Percentiles rank a stretch among this genome's conserved stretches.
These are phyloP conservation scores for Heliosperma pusillum DNA, from an alignment of 148 eudicot genomes.

Conservation along the genomic window DNA sequence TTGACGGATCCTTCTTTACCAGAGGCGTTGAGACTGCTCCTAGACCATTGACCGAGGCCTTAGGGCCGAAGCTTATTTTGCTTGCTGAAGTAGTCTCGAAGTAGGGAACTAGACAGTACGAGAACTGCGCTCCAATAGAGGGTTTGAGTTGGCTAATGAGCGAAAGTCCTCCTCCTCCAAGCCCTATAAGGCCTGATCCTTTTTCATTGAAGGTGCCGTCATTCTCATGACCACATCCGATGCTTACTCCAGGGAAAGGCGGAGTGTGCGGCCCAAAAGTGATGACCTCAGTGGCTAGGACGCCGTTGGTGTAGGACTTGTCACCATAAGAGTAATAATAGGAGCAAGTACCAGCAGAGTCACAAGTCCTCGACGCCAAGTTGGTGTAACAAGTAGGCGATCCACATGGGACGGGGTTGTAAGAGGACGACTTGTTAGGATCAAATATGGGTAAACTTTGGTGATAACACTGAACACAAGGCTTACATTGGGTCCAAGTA, in stretches of 20 bases:
- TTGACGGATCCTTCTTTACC: conserved; percentile 9
- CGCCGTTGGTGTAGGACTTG: conserved; percentile 27
- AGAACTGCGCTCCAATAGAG: conserved; percentile 39
- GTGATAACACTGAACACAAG: conserved; percentile 36
- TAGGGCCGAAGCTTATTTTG: conserved; percentile 35
- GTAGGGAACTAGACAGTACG: conserved; percentile 40
- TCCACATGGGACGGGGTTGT: conserved; percentile 26
- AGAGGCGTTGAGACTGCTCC: conserved; percentile 40
- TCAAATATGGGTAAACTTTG: conserved; percentile 36
- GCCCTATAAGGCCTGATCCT: conserved; percentile 47
- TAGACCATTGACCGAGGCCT: conserved; percentile 27
- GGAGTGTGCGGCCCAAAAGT: conserved; percentile 22
- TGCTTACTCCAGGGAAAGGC: conserved; percentile 19
- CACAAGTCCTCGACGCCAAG: conserved; percentile 16
- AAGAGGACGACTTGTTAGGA: conserved; percentile 40
- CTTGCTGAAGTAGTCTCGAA: conserved; percentile 11
- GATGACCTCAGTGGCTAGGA: conserved; percentile 34
- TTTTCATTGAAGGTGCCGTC: conserved; percentile 29
- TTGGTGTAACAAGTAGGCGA: conserved; percentile 28
- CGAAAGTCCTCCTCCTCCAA: conserved; percentile 43
- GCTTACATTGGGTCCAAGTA: conserved; percentile 47
- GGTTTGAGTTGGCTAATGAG: conserved; percentile 35
- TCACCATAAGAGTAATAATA: conserved; percentile 29
- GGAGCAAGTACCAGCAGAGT: background rate
- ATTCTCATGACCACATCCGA: conserved; percentile 50